Conservation (phyloP, 148 eudicot species). For the Rhododendron ferrugineum region DNA sequence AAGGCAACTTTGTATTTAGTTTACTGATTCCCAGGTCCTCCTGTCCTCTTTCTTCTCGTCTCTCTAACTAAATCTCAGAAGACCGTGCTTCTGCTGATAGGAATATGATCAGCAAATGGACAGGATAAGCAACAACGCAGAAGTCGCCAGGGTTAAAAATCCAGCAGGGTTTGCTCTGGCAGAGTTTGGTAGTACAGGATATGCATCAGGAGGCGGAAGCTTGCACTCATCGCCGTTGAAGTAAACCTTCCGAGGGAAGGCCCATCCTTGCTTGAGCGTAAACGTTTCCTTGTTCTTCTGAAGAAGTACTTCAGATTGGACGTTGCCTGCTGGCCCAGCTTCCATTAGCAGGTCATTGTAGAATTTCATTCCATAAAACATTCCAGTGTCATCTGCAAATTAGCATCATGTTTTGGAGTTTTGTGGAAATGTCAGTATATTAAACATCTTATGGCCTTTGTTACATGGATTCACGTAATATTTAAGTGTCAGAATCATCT, state of each 20-base stretch:
- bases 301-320: slow-evolving; percentile 65
- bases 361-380: slow-evolving; percentile 75
- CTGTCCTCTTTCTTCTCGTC: not conserved
- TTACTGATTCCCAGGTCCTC: not conserved
- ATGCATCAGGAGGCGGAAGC: slow-evolving; percentile 79
- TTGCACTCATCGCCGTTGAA: slow-evolving; percentile 82
- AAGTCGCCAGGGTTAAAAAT: slow-evolving; percentile 11
- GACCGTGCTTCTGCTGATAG: not conserved
- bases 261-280: slow-evolving; percentile 77
- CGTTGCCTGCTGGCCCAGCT: slow-evolving; percentile 65
- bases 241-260: slow-evolving; percentile 72
- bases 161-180: slow-evolving; percentile 24
- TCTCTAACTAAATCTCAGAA: not conserved
- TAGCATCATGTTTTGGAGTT: not conserved
- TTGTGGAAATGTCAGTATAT: not conserved
- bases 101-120: slow-evolving; percentile 9
- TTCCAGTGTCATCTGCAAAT: slow-evolving; percentile 68
- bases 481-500: not conserved
- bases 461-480: not conserved
- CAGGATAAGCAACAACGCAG: slow-evolving; percentile 19
- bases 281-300: slow-evolving; percentile 54
- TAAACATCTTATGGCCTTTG: not conserved
- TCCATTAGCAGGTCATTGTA: slow-evolving; percentile 74
- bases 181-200: slow-evolving; percentile 59
- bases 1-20: not conserved